phyloP scores from a whole-genome alignment of 768 basidiomycete genomes.

The Lactarius sanguifluus region DNA sequence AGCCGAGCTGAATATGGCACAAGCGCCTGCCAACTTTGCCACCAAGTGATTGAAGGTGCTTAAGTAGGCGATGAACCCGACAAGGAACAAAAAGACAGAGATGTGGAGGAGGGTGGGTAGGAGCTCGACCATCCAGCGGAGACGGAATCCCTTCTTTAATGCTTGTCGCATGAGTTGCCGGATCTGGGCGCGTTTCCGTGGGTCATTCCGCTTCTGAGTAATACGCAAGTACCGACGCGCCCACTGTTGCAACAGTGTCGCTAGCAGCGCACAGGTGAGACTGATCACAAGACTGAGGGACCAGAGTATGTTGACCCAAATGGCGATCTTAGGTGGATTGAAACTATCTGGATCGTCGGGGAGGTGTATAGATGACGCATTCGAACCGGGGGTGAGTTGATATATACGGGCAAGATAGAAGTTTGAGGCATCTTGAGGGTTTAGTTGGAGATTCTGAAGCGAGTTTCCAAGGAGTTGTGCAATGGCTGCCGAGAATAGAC shows the following conservation, averaged over 20 bases:
- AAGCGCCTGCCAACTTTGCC: neutral
- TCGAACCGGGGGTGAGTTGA: slow-evolving; percentile 2
- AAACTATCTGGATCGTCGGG: neutral
- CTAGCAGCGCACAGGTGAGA: neutral
- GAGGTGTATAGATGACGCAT: neutral
- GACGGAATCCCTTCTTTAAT: neutral
- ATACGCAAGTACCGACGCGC: neutral
- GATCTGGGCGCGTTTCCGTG: neutral
- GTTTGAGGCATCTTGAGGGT: neutral
- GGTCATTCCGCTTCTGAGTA: neutral
- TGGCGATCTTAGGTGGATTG: neutral
- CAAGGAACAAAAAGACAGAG: slow-evolving; percentile 11
- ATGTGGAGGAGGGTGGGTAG: slow-evolving; percentile 2
- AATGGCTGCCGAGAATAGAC: slow-evolving; percentile 5
- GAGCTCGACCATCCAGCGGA: slow-evolving; percentile 1
- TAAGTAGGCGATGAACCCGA: slow-evolving; percentile 1
- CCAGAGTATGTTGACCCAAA: neutral
- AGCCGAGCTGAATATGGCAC: neutral
- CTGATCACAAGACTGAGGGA: neutral
- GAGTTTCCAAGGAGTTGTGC: slow-evolving; percentile 1
- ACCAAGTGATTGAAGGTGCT: neutral
- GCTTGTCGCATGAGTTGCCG: neutral
- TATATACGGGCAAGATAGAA: slow-evolving; percentile 13
- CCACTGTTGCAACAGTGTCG: neutral
- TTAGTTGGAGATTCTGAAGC: neutral